Base-by-base conservation (phyloP, 495 filamentous ascomycete species). In the Geoglossum glabrum region DNA sequence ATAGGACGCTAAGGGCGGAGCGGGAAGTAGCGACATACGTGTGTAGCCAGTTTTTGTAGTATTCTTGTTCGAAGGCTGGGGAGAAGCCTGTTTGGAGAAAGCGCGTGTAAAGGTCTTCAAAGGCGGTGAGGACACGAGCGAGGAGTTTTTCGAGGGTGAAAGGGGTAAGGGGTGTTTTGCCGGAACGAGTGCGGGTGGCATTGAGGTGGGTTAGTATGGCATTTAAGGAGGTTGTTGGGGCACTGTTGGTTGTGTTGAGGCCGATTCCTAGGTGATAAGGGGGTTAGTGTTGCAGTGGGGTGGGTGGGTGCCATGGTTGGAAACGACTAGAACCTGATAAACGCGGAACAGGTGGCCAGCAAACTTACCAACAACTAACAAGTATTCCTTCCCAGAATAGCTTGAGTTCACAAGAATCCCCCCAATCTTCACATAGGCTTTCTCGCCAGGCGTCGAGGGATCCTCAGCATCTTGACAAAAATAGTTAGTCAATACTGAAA, bases 351-450 rank as follows among this genome's bases (percentile, higher is more conserved):
- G 52, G 10, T 0, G 34, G 55, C 25, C 36, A 0, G 47, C 10
- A 28, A 26, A 59, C 59, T 0, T 60, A 60, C 59, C 59, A 0
- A 89, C 77, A 30, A 97, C 87, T 26, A 94, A 79, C 57, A 87
- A 83, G 72, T 92, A 97, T 63, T 84, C 79, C 11, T 80, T 81
- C 15, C 75, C 72, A 31, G 78, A 77, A 69, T 86, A 97, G 58
- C 80, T 81, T 56, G 87, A 93, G 70, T 95, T 94, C 36, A 95
- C 84, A 0, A 99, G 76, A 60, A 96, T 95, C 13, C 92, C 92
- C 63, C 85, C 87, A 54, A 99, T 90, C 63, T 99, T 99, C 61
- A 89, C 81, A 65, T 87, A 93, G 13, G 74, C 67, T 34, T 79
- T 75, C 30, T 78, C 69, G 28, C 72, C 69, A 0, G 79, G 72